phyloP scores from a whole-genome alignment of 2,329 filamentous ascomycete genomes.

The Pyrenochaeta sp. region DNA sequence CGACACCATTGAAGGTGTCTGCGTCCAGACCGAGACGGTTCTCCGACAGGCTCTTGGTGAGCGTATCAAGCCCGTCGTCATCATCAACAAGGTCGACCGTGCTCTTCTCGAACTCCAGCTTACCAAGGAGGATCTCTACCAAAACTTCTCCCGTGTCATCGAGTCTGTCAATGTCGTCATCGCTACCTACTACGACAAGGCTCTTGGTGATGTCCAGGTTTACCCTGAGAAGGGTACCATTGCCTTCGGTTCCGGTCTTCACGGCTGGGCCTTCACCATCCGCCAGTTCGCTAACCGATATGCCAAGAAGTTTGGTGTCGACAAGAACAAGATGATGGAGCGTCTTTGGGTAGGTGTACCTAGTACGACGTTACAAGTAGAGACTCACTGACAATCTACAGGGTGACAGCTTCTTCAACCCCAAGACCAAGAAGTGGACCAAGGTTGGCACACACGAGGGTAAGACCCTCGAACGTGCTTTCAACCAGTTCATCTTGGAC shows the following conservation, averaged over 20 bases:
- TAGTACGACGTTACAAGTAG: neutral
- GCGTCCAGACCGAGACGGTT: constrained; percentile 99
- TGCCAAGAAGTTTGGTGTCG: constrained; percentile 99
- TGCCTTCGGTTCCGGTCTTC: constrained; percentile 98
- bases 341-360: constrained; percentile 84
- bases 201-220: constrained; percentile 96
- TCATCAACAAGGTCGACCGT: constrained; percentile 99
- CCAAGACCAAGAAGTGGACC: constrained; percentile 99
- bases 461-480: constrained; percentile 93
- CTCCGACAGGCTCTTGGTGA: constrained; percentile 98
- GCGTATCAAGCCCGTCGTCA: constrained; percentile 99
- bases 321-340: constrained; percentile 99
- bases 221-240: constrained; percentile 98
- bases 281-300: constrained; percentile 96
- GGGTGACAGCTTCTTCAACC: constrained; percentile 99
- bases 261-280: constrained; percentile 99
- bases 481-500: constrained; percentile 99
- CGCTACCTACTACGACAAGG: constrained; percentile 97
- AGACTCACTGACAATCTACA: constrained; percentile 42
- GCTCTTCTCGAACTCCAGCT: constrained; percentile 99
- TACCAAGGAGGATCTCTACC: constrained; percentile 98
- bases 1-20: constrained; percentile 99
- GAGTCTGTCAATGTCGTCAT: constrained; percentile 99
- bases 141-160: constrained; percentile 99
- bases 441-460: constrained; percentile 84